phyloP scores from a whole-genome alignment of 768 basidiomycete genomes.

The Gautieria morchelliformis region DNA sequence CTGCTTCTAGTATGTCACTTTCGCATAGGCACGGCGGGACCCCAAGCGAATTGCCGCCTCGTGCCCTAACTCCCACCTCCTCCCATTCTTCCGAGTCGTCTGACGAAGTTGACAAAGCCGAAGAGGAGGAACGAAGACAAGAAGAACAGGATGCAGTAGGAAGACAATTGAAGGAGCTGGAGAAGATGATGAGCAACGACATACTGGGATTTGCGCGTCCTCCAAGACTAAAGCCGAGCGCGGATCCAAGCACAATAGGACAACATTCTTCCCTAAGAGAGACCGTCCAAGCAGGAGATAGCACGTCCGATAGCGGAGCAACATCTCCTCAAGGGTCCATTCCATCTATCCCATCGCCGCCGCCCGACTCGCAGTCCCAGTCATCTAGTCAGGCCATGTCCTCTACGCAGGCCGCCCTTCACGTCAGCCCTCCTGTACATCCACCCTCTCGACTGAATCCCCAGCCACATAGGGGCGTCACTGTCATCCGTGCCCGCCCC shows the following conservation, averaged over 20 bases:
- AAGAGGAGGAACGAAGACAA: conserved; percentile 55
- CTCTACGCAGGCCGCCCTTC: conserved; percentile 40
- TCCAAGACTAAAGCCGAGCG: conserved; percentile 14
- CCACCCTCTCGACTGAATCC: conserved; percentile 43
- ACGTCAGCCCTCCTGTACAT: conserved; percentile 51
- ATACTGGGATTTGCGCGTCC: conserved; percentile 47
- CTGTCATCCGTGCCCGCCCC: conserved; percentile 26
- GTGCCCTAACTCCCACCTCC: conserved; percentile 14
- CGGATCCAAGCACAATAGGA: not conserved
- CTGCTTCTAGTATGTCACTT: conserved; percentile 66
- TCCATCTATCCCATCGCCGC: conserved; percentile 71
- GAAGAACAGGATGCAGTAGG: conserved; percentile 63
- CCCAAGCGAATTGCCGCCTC: conserved; percentile 30
- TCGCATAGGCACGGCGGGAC: conserved; percentile 33
- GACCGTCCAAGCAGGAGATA: conserved; percentile 29
- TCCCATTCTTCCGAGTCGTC: conserved; percentile 26
- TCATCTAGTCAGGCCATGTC: conserved; percentile 38
- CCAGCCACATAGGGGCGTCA: conserved; percentile 37
- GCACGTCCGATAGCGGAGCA: conserved; percentile 60
- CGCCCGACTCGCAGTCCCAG: conserved; percentile 41
- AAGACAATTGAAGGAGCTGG: conserved; percentile 57
- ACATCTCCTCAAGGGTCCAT: conserved; percentile 72
- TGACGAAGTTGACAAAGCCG: conserved; percentile 50
- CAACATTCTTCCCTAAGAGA: conserved; percentile 12
- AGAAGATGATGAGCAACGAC: conserved; percentile 67